Evolutionary conservation across 2,329 filamentous ascomycete genomes (phyloP).

Genomic region (Polychaeton citri): DNA sequence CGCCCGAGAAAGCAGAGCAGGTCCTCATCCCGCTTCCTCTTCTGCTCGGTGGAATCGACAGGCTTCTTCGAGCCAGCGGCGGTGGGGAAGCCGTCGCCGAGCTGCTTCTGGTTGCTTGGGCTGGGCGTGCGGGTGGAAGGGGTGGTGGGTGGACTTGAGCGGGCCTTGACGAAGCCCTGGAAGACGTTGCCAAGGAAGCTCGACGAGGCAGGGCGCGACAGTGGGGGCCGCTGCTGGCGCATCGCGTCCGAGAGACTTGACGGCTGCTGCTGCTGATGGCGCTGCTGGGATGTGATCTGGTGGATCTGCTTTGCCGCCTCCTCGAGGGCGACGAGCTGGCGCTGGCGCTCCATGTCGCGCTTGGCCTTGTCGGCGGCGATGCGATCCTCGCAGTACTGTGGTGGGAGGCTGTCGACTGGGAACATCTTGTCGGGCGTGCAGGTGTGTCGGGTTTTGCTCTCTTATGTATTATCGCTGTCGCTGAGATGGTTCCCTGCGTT

Average conservation of each 20-base stretch:
- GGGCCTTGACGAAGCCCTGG: conserved; percentile 9
- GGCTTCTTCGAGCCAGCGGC: not conserved
- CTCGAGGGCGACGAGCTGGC: conserved; percentile 7
- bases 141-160: conserved; percentile 2
- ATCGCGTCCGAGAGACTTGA: not conserved
- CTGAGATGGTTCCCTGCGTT: not conserved
- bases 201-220: conserved; percentile 9
- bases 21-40: not conserved
- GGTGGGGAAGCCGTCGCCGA: not conserved
- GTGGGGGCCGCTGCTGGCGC: conserved; percentile 10
- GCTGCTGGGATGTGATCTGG: not conserved
- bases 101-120: not conserved
- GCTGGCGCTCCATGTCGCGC: conserved; percentile 11
- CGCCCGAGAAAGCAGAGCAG: not conserved
- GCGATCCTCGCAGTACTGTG: conserved; percentile 21
- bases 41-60: not conserved
- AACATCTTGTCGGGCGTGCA: conserved; percentile 13
- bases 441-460: not conserved
- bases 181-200: conserved; percentile 18
- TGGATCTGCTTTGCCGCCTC: conserved; percentile 1
- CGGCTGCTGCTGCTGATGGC: not conserved
- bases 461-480: not conserved
- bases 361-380: conserved; percentile 11
- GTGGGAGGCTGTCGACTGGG: conserved; percentile 18
- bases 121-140: not conserved